Percentiles rank a stretch among this genome's conserved stretches.
phyloP scores from a whole-genome alignment of 2,329 filamentous ascomycete genomes.

The Fusarium setosum region DNA sequence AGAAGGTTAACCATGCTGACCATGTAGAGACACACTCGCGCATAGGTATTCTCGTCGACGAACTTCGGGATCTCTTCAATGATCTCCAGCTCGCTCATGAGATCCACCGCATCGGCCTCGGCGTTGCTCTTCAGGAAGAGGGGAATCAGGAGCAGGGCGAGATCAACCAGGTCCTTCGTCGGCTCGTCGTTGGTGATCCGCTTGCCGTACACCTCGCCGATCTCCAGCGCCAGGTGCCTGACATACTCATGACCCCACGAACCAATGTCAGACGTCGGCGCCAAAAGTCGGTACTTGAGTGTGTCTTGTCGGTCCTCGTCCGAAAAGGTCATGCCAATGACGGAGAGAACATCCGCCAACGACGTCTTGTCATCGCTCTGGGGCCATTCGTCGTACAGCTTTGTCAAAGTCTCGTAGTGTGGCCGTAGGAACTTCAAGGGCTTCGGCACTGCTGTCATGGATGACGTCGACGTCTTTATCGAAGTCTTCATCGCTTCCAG shows the following conservation, averaged over 20 bases:
- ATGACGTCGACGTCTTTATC: constrained; percentile 99
- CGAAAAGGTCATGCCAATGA: constrained; percentile 98
- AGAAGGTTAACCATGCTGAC: constrained; percentile 98
- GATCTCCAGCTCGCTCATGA: constrained; percentile 97
- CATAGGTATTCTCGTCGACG: constrained; percentile 93
- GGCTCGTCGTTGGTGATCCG: constrained; percentile 87
- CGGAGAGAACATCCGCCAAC: constrained; percentile 93
- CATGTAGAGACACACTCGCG: constrained; percentile 96
- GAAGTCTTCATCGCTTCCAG: constrained; percentile 97
- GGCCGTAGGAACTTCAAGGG: constrained; percentile 97
- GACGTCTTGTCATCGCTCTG: constrained; percentile 86
- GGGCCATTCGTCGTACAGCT: constrained; percentile 91
- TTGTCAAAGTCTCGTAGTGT: constrained; percentile 91
- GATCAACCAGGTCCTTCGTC: constrained; percentile 84
- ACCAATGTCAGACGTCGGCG: constrained; percentile 90
- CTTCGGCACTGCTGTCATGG: constrained; percentile 99
- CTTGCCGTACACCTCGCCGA: constrained; percentile 93
- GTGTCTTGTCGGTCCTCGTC: constrained; percentile 97
- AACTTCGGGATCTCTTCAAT: constrained; percentile 92
- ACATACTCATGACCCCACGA: constrained; percentile 99
- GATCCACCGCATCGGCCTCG: constrained; percentile 96
- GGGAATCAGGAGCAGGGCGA: constrained; percentile 87
- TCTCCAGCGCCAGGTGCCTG: constrained; percentile 92
- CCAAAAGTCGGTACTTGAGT: constrained; percentile 91
- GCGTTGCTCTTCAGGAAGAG: constrained; percentile 98